A percentile compares a stretch with the other conserved stretches of the same genome.
These are phyloP conservation scores for Aspergillus indologenus DNA, from an alignment of 495 filamentous ascomycete species.

Conservation along the genomic window DNA sequence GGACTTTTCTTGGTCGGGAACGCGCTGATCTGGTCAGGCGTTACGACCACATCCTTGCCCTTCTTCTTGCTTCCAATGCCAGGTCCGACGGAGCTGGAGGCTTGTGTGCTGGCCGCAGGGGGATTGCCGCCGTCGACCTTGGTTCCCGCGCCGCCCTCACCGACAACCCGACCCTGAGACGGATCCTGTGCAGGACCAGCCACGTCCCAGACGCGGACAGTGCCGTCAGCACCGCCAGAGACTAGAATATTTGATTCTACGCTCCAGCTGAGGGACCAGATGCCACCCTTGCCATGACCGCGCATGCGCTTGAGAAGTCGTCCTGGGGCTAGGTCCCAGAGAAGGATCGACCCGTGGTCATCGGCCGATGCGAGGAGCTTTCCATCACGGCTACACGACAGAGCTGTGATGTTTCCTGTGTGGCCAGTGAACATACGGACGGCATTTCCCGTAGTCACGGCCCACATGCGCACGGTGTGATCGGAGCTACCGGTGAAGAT, in stretches of 20 bases:
- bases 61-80: slow-evolving; percentile 67
- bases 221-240: slow-evolving; percentile 87
- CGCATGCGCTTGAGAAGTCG: slow-evolving; percentile 85
- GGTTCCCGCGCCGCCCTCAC: slow-evolving; percentile 50
- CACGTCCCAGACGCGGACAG: slow-evolving; percentile 93
- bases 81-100: slow-evolving; percentile 40
- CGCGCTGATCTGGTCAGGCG: slow-evolving; percentile 85
- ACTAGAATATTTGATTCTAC: slow-evolving; percentile 84
- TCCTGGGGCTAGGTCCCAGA: slow-evolving; percentile 88
- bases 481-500: slow-evolving; percentile 88
- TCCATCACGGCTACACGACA: slow-evolving; percentile 83
- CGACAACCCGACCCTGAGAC: slow-evolving; percentile 56
- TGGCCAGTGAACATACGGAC: slow-evolving; percentile 93
- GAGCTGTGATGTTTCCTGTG: slow-evolving; percentile 72
- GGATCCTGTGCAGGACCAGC: slow-evolving; percentile 56
- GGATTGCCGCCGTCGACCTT: slow-evolving; percentile 48
- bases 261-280: slow-evolving; percentile 88
- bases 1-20: slow-evolving; percentile 96
- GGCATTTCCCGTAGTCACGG: slow-evolving; percentile 75
- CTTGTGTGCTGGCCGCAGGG: slow-evolving; percentile 32
- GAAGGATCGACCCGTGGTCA: slow-evolving; percentile 75
- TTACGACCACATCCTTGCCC: slow-evolving; percentile 85
- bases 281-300: slow-evolving; percentile 89
- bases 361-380: slow-evolving; percentile 87
- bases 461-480: slow-evolving; percentile 95